Evolutionary conservation across 2,329 filamentous ascomycete genomes (phyloP), one percentile per base, ranked within the genome.

Genomic region (Scedosporium boydii): DNA sequence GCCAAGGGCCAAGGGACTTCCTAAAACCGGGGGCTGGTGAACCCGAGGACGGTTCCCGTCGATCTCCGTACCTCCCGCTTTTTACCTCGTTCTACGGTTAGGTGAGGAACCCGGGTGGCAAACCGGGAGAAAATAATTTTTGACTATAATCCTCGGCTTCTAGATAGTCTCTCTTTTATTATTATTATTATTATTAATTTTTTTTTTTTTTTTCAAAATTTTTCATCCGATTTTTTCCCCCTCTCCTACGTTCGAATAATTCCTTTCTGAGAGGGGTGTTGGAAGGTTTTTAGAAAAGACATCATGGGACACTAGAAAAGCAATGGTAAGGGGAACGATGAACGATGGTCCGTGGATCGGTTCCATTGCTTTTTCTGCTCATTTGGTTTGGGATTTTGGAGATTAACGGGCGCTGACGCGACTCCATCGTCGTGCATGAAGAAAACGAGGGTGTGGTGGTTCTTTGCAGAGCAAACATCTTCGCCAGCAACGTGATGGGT

Each of bases 1-100:
- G 34, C 34, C 10, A 38, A 38, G 34, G 34, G 34, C 34, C 34
- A 38, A 38, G 18, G 18, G 18, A 55, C 51, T 23, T 55, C 51
- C 23, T 23, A 14, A 55, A 55, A 55, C 51, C 51, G 51, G 51
- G 51, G 51, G 7, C 18, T 16, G 21, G 7, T 21, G 18, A 55
- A 55, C 51, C 51, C 1, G 63, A 65, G 44, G 66, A 63, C 9
- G 58, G 61, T 60, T 64, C 63, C 57, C 64, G 57, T 48, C 26
- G 18, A 34, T 61, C 38, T 29, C 53, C 42, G n/a, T 55, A 10
- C 27, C 59, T 56, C 16, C 27, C 41, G 38, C 9, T 6, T 59
- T 53, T 62, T 38, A 18, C 6, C 34, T 59, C 34, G 34, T 38
- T 38, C 34, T 10, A 38, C 34, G 10, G 34, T 38, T 38, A 12